Conservation (phyloP, 2,329 filamentous ascomycete genomes). For the Fusarium sp. region DNA sequence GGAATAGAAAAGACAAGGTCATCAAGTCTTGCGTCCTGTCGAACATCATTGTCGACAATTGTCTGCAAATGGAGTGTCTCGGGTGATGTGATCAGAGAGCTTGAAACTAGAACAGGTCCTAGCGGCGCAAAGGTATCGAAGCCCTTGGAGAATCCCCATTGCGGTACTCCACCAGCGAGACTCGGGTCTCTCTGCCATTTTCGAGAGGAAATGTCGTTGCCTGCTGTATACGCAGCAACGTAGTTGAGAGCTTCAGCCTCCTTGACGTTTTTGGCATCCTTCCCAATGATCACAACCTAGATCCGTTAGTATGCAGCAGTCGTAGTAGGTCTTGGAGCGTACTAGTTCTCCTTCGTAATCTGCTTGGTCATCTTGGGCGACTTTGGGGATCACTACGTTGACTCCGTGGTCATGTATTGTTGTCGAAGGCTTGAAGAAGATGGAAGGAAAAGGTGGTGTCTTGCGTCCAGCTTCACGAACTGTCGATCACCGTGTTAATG, state of each 20-base stretch:
- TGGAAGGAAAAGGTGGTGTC: constrained; percentile 58
- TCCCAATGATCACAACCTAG: constrained; percentile 53
- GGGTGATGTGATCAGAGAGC: constrained; percentile 55
- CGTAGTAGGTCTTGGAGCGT: accelerated
- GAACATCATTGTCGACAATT: constrained; percentile 56
- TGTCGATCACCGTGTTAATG: constrained; percentile 26
- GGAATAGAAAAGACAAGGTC: constrained; percentile 59
- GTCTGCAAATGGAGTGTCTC: constrained; percentile 55
- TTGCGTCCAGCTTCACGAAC: constrained; percentile 62
- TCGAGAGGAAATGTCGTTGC: constrained; percentile 65
- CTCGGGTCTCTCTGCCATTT: constrained; percentile 61
- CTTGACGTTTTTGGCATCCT: constrained; percentile 59
- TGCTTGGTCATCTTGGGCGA: constrained; percentile 58
- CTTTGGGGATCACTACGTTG: constrained; percentile 53
- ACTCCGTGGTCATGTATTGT: constrained; percentile 50
- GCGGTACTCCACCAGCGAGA: constrained; percentile 61
- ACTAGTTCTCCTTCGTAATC: constrained; percentile 60
- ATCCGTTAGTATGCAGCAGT: accelerated
- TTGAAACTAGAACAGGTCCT: constrained; percentile 58
- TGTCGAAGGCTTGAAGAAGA: constrained; percentile 60
- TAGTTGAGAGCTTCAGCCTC: constrained; percentile 56
- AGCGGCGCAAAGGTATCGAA: constrained; percentile 66
- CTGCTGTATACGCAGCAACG: constrained; percentile 62
- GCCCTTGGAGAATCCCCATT: constrained; percentile 66
- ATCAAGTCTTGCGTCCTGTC: constrained; percentile 53